A percentile compares a stretch with the other conserved stretches of the same genome.
Evolutionary conservation across 2,329 filamentous ascomycete species (phyloP).

Genomic region (Cladosporium colombiae): DNA sequence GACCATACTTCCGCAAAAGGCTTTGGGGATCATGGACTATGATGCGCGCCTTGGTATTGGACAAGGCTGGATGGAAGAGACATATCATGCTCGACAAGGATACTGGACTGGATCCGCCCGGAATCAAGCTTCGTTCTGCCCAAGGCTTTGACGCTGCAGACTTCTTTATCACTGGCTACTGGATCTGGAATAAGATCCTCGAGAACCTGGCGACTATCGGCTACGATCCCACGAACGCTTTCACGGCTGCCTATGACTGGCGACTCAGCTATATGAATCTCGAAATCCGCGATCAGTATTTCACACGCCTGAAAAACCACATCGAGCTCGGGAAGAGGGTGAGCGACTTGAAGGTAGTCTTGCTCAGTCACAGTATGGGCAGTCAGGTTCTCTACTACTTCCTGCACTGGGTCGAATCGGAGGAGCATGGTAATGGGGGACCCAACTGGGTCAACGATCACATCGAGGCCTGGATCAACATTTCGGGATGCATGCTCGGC

Average conservation of each 20-base stretch:
- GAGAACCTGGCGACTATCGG: slow-evolving; percentile 95
- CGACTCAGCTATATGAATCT: slow-evolving; percentile 86
- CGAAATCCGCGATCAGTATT: slow-evolving; percentile 89
- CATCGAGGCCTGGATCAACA: slow-evolving; percentile 96
- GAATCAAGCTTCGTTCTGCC: slow-evolving; percentile 85
- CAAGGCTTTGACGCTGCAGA: slow-evolving; percentile 98
- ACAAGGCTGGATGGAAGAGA: slow-evolving; percentile 91
- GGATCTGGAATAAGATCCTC: slow-evolving; percentile 99
- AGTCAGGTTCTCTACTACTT: slow-evolving; percentile 90
- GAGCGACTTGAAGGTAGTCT: slow-evolving; percentile 74
- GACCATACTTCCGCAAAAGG: slow-evolving; percentile 89
- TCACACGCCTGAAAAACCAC: slow-evolving; percentile 83
- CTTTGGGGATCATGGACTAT: slow-evolving; percentile 99
- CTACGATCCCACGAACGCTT: slow-evolving; percentile 82
- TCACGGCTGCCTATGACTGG: slow-evolving; percentile 82
- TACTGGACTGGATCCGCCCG: slow-evolving; percentile 86
- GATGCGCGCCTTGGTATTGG: slow-evolving; percentile 91
- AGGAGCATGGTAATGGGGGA: slow-evolving; percentile 77
- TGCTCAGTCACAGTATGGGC: slow-evolving; percentile 96
- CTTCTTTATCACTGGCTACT: slow-evolving; percentile 87
- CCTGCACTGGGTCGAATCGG: slow-evolving; percentile 77
- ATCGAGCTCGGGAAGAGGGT: slow-evolving; percentile 81
- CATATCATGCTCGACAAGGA: slow-evolving; percentile 96
- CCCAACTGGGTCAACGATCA: slow-evolving; percentile 86
- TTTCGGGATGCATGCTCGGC: slow-evolving; percentile 96